These are phyloP conservation scores for Pyrus pyrifolia DNA, from an alignment of 306 rosid species.

Conservation along the genomic window DNA sequence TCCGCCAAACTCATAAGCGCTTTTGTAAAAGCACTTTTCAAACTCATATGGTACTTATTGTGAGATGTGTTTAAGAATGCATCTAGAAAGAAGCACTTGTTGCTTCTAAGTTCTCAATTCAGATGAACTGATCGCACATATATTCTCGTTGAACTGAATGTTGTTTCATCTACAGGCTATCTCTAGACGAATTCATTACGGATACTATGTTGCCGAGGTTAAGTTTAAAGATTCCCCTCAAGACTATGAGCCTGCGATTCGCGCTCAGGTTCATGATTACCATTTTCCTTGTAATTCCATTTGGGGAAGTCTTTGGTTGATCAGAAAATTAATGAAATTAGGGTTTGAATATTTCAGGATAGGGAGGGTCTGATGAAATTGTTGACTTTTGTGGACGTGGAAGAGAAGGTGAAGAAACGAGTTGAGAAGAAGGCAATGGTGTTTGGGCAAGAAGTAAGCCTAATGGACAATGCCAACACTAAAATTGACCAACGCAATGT, in stretches of 20 bases:
- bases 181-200: constrained; percentile 85
- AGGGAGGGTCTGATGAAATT: constrained; percentile 66
- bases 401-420: constrained; percentile 70
- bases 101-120: not conserved
- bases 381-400: constrained; percentile 56
- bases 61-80: not conserved
- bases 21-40: not conserved
- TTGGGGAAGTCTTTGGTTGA: not conserved
- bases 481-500: not conserved
- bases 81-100: not conserved
- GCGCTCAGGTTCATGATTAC: constrained; percentile 44
- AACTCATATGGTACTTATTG: not conserved
- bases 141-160: not conserved
- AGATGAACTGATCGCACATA: too few relatives aligned
- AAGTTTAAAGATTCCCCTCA: constrained; percentile 72
- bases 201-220: constrained; percentile 90
- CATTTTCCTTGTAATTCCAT: not conserved
- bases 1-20: too few relatives aligned
- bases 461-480: not conserved
- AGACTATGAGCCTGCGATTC: constrained; percentile 75
- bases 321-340: not conserved
- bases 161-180: constrained; percentile 47
- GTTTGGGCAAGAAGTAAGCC: constrained; percentile 60
- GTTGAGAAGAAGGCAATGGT: constrained; percentile 72
- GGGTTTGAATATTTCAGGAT: constrained; percentile 33